Percentiles rank a stretch among this genome's conserved stretches.
Evolutionary conservation across 2,329 filamentous ascomycete species (phyloP).

Genomic region (Colletotrichum higginsianum): DNA sequence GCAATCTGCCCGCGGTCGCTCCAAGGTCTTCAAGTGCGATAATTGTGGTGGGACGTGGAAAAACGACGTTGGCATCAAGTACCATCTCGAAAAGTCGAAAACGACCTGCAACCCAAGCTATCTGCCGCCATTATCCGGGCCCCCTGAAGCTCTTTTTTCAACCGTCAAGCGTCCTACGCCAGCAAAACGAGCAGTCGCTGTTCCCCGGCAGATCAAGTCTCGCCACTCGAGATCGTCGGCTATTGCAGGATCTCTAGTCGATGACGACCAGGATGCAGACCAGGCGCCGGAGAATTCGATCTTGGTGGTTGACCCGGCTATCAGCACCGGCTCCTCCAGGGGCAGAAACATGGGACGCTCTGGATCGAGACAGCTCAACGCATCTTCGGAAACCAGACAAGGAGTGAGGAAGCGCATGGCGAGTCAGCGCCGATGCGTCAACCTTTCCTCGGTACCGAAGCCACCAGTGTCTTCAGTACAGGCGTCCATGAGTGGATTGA

Average conservation of each 20-base stretch:
- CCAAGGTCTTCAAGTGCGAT: constrained; percentile 62
- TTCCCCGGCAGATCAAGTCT: constrained; percentile 17
- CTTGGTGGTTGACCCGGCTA: no score
- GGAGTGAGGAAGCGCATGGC: constrained; percentile 2
- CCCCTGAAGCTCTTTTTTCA: constrained; percentile 7
- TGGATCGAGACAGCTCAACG: neutral
- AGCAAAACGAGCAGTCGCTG: constrained; percentile 3
- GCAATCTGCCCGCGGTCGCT: constrained; percentile 36
- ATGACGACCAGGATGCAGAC: constrained; percentile 1
- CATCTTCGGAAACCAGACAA: constrained; percentile 11
- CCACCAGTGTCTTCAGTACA: constrained; percentile 6
- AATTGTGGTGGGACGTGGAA: constrained; percentile 71
- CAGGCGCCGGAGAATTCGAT: neutral
- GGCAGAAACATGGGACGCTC: constrained; percentile 10
- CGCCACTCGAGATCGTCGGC: neutral
- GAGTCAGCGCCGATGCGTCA: neutral
- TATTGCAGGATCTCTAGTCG: neutral
- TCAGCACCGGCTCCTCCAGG: neutral
- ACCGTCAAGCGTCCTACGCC: constrained; percentile 12
- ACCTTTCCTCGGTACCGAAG: neutral
- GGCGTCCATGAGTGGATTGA: constrained; percentile 22
- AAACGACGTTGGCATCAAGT: constrained; percentile 71
- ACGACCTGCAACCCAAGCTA: constrained; percentile 68
- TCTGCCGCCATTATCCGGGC: constrained; percentile 47
- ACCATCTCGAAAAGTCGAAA: constrained; percentile 70